Evolutionary conservation across 1,139 yeast genomes (phyloP), one percentile per base, ranked within the genome.

Genomic region (Oligophagozyma castellii): DNA sequence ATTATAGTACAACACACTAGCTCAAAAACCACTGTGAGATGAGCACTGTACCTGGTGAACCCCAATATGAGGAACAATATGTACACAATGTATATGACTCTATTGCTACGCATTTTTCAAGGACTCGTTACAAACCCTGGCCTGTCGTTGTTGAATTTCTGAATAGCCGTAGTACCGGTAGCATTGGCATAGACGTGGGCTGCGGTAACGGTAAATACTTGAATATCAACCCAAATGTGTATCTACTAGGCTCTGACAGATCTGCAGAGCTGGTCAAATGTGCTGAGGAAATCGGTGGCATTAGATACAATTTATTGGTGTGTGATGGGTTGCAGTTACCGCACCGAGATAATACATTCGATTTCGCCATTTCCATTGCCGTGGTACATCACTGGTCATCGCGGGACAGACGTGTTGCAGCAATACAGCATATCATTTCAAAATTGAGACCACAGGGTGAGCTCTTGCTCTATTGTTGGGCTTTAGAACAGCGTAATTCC

Each of bases 141-240:
- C 98, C 98, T 4, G 74, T 84, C 11, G 98, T 92, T 12, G 81
- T 79, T 32, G 56, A 63, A 37, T 89, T 78, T 48, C 57, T 89
- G 28, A 50, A 44, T 13, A 43, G 42, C 2, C 61, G 60, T 36
- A 30, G 39, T 0, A 42, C 45, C 1, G 74, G 74, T 5, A 51
- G 65, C 4, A 39, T 72, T 5, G 79, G 79, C 2, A 55, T 70
- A 38, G 92, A 79, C 51, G 80, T 89, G 12, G 98, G 98, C 0
- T 89, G 96, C 53, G 98, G 98, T 3, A 89, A 92, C 48, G 98
- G 98, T 7, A 89, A 89, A 48, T 89, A 92, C 48, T 55, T 89
- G 32, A 68, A 67, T 2, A 67, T 84, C 7, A 86, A 86, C 51
- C 60, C 67, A 7, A 63, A 75, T 22, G 48, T 89, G 4, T 75